Evolutionary conservation across 1,284 basidiomycete species (phyloP).

Genomic region (Apiotrichum gracile): DNA sequence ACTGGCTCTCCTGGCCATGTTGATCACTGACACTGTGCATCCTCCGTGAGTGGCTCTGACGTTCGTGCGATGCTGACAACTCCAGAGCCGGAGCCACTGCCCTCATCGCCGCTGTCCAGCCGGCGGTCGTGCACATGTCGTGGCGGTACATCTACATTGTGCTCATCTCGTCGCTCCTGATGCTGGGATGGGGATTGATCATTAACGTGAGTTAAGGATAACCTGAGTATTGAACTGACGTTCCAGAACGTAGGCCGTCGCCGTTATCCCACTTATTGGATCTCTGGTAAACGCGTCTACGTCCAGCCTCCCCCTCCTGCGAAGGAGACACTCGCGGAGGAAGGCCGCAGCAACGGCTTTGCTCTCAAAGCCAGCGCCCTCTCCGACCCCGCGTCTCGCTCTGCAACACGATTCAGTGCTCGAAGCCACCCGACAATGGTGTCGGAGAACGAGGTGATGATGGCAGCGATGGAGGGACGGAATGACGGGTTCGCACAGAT

Average conservation of each 20-base stretch:
- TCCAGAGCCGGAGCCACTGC: slow-evolving; percentile 52
- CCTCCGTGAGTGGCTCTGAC: slow-evolving; percentile 50
- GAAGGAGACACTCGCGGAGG: neutral
- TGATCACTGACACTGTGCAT: slow-evolving; percentile 57
- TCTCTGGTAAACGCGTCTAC: slow-evolving; percentile 6
- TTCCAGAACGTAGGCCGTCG: slow-evolving; percentile 54
- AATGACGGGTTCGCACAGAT: slow-evolving; percentile 1
- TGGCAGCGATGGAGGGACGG: slow-evolving; percentile 11
- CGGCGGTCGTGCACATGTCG: slow-evolving; percentile 51
- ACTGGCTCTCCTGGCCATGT: slow-evolving; percentile 53
- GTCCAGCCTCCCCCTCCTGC: neutral
- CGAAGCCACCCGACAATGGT: no score
- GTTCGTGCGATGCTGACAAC: neutral
- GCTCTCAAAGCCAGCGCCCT: neutral
- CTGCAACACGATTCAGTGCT: no score
- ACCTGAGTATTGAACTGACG: neutral
- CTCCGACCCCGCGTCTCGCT: no score
- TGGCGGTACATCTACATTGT: slow-evolving; percentile 61
- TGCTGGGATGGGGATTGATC: slow-evolving; percentile 53
- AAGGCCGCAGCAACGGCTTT: slow-evolving; percentile 8
- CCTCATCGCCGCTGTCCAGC: slow-evolving; percentile 52
- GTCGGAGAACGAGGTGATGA: neutral
- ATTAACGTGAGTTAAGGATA: slow-evolving; percentile 46
- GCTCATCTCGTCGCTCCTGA: slow-evolving; percentile 54
- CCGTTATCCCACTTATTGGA: slow-evolving; percentile 56